Conservation (phyloP, 192 early-diverging fungal genomes). For the Umbelopsis ramanniana region DNA sequence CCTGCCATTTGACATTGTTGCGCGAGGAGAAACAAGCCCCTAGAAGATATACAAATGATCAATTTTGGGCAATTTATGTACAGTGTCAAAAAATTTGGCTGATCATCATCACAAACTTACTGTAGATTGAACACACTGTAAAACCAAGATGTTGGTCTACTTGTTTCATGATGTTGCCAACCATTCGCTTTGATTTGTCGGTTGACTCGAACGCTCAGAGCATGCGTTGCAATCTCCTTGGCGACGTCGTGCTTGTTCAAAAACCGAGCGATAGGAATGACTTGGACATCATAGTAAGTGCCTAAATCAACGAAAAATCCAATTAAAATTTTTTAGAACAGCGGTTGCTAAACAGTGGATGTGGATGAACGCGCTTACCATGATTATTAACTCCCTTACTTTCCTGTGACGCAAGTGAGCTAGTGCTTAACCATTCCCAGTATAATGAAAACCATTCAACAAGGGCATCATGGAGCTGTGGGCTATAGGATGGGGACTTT, state of each 20-base stretch:
- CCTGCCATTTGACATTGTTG: conserved; percentile 19
- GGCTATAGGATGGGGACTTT: conserved; percentile 35
- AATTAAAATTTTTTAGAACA: too few species aligned
- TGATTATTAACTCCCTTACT: conserved; percentile 34
- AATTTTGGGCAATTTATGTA: too few species aligned
- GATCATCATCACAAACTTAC: neutral
- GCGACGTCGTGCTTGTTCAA: conserved; percentile 45
- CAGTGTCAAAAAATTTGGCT: too few species aligned
- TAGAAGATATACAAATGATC: neutral
- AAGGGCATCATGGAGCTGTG: conserved; percentile 32
- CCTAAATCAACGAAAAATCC: neutral
- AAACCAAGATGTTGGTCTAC: conserved; percentile 50
- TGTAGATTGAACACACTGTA: conserved; percentile 57
- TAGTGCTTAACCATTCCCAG: conserved; percentile 43
- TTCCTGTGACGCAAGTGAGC: conserved; percentile 37
- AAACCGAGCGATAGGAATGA: conserved; percentile 51
- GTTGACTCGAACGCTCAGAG: conserved; percentile 46
- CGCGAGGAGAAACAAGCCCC: neutral
- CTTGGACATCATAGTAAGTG: conserved; percentile 60
- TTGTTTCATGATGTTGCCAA: conserved; percentile 45
- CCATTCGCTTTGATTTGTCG: conserved; percentile 45
- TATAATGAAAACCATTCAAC: conserved; percentile 46
- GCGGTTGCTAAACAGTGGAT: too few species aligned
- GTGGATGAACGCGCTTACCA: neutral
- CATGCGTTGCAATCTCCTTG: conserved; percentile 15